Base-by-base conservation (phyloP, 208 protist species). In the Crithidia bombi region DNA sequence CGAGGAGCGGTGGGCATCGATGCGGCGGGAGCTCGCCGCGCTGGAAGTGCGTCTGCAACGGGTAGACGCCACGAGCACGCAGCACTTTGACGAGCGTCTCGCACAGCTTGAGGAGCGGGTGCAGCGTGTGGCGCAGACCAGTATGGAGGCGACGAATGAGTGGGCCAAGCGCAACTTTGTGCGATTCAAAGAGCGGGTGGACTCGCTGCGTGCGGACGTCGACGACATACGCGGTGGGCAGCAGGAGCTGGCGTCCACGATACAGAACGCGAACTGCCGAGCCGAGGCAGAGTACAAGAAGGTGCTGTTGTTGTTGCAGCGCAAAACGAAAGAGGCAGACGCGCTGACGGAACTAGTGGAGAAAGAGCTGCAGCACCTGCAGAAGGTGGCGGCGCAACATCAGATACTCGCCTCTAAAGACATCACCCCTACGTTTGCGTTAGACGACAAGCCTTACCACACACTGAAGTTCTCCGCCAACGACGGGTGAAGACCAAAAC, bases 111-210 rank as follows among this genome's bases (percentile, higher is more conserved):
- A 79, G 19, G 44, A 59, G 17, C 62, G 30, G 1, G 25, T 78
- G 68, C 46, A 67, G 54, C 52, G 38, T 9, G 51, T 69, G 33
- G 67, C 44, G 55, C 52, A 65, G 54, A 70, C 74, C 5, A 87
- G 87, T 43, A 58, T 90, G 12, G 82, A 86, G 28, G 79, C 66
- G 23, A 89, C 78, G 26, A 73, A 81, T 52, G 73, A 88, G 75
- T 95, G 87, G 87, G 75, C 80, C 32, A 83, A 71, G 57, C 75
- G 85, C 55, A 95, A 93, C 73, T 70, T 95, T 69, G 78, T 90
- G 69, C 86, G 85, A 19, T 81, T 95, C 36, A 93, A 91, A 57
- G 75, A 95, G 74, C 87, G 88, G 26, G 73, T 93, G 6, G 84
- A 92, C 52, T 56, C 59, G 39, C 51, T 89, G 44, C 59, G 69